Percentiles rank a stretch among this genome's conserved stretches.
Evolutionary conservation across 345 rosid species (phyloP).

Genomic region (Eucalyptus leucophloia): DNA sequence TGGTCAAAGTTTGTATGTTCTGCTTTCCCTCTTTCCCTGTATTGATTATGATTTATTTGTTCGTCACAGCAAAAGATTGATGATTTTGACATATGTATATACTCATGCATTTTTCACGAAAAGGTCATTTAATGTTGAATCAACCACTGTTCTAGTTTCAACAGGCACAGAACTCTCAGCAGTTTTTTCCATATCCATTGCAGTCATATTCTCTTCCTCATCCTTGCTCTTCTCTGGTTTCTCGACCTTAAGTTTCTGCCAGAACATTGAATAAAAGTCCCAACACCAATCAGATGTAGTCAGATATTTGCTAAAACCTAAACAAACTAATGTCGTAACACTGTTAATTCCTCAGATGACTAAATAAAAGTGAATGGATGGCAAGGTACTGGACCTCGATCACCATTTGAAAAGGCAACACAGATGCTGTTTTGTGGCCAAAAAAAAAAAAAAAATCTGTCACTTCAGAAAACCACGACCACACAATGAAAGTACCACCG

Average conservation of each 20-base stretch:
- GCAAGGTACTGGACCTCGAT: background rate
- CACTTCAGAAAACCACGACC: background rate
- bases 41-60: background rate
- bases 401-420: background rate
- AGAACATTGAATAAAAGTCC: background rate
- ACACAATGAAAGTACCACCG: background rate
- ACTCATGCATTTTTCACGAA: background rate
- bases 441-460: background rate
- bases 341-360: background rate
- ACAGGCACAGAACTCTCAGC: conserved; percentile 2
- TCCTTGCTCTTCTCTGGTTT: conserved; percentile 6
- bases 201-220: background rate
- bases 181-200: conserved; percentile 9
- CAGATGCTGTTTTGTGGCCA: background rate
- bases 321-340: background rate
- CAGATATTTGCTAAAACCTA: background rate
- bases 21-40: background rate
- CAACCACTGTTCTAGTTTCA: background rate
- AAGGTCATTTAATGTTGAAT: background rate
- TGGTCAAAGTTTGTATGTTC: background rate
- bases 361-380: background rate
- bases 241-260: conserved; percentile 35
- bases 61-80: background rate
- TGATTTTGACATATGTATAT: background rate
- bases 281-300: background rate